Evolutionary conservation across 257 asterid species (phyloP), one percentile per base, ranked within the genome.

Genomic region (Nicotiana paniculata): DNA sequence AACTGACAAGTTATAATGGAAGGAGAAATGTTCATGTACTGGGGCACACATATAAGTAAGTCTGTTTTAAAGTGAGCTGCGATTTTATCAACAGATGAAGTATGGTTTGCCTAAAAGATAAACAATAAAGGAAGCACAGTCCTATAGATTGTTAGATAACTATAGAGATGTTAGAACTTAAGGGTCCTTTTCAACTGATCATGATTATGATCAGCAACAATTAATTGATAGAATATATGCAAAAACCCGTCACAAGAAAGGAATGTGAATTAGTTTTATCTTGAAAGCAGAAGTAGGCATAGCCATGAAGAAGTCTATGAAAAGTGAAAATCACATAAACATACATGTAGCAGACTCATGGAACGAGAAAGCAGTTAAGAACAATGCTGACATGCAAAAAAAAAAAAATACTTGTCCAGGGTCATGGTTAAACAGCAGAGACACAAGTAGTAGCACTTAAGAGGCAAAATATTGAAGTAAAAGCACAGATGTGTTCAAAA

Each of bases 381-480:
- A 72, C 37, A 46, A 46, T 6, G 26, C 61, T 6, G 61, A 72
- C 3, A 72, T 54, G 79, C 59, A 72, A 46, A 70, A 28, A 21
- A 21, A 72, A 58, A 46, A 13, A 46, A 24, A 46, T 72, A 13
- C 24, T 43, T 46, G 7, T 72, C 78, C 78, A 72, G 59, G 59
- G 32, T 17, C 78, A 72, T 72, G 79, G 79, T 24, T 72, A 58
- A 72, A 46, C 37, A 43, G 35, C 59, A 72, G 79, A 46, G 79
- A 35, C 39, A 72, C 61, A 24, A 72, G 59, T 46, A 46, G 59
- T 72, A 72, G 61, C 59, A 46, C 13, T 4, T 46, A 13, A n/a
- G 58, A 39, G 30, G 77, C 11, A 10, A 39, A 46, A 72, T 21
- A 24, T 72, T 46, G 78, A 72, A 9, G 78, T 24, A 72, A 59